Conservation (phyloP, 768 basidiomycete genomes). For the Naganishia onofrii region DNA sequence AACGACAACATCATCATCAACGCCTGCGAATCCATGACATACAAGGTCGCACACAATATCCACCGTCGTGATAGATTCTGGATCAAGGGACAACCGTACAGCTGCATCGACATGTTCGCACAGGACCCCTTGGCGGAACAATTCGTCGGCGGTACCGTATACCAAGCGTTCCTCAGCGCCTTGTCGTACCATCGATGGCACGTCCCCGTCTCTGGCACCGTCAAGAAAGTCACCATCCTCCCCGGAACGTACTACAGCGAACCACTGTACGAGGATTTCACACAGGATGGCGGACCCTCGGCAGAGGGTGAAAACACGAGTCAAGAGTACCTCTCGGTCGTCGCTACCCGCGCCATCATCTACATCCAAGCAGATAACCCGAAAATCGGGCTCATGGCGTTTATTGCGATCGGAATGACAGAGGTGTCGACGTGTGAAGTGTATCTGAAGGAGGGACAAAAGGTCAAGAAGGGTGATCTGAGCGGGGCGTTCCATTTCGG, state of each 20-base stretch:
- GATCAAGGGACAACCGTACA: constrained; percentile 65
- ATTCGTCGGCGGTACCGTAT: constrained; percentile 58
- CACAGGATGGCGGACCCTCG: constrained; percentile 51
- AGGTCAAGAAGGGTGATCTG: constrained; percentile 60
- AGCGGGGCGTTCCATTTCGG: constrained; percentile 63
- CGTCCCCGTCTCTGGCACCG: constrained; percentile 58
- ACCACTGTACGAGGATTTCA: constrained; percentile 53
- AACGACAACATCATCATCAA: constrained; percentile 56
- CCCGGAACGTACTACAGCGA: constrained; percentile 52
- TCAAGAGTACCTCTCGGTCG: constrained; percentile 55
- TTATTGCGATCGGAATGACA: constrained; percentile 63
- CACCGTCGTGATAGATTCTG: constrained; percentile 59
- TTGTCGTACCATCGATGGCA: constrained; percentile 66
- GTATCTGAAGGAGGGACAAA: constrained; percentile 57
- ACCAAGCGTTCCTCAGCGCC: constrained; percentile 62
- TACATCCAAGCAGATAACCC: constrained; percentile 61
- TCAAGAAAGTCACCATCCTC: constrained; percentile 56
- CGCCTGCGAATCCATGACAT: constrained; percentile 61
- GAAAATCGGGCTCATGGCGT: constrained; percentile 61
- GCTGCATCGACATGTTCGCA: constrained; percentile 60
- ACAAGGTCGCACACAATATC: constrained; percentile 55
- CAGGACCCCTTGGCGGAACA: constrained; percentile 53
- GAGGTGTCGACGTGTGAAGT: constrained; percentile 65
- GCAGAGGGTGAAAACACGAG: constrained; percentile 42
- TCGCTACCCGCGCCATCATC: constrained; percentile 60